Percentiles rank a stretch among this genome's conserved stretches.
phyloP scores from a whole-genome alignment of 2,329 filamentous ascomycete species.

The Pseudogymnoascus sp. region DNA sequence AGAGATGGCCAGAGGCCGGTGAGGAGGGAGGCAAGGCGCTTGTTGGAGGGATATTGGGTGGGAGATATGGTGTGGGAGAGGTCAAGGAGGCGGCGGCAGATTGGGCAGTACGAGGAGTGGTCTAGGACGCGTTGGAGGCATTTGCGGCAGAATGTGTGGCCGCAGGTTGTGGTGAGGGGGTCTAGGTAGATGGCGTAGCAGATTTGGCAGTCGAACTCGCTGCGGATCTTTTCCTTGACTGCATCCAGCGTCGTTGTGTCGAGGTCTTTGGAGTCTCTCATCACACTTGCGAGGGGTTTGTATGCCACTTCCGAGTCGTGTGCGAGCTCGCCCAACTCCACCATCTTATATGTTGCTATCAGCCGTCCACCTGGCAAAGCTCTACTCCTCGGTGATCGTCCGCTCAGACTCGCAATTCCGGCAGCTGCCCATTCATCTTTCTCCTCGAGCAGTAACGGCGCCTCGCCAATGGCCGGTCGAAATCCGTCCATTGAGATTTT shows the following conservation, averaged over 20 bases:
- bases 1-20: constrained; percentile 62
- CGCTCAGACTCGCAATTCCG: constrained; percentile 35
- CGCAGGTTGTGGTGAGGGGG: constrained; percentile 75
- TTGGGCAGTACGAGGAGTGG: constrained; percentile 69
- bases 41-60: constrained; percentile 47
- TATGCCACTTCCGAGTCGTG: constrained; percentile 51
- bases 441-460: constrained; percentile 35
- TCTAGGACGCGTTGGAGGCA: constrained; percentile 72
- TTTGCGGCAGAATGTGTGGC: constrained; percentile 79
- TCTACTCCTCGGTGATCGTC: constrained; percentile 26
- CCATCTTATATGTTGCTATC: constrained; percentile 58
- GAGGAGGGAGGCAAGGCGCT: constrained; percentile 54
- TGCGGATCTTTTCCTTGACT: constrained; percentile 53
- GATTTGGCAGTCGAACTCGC: constrained; percentile 79
- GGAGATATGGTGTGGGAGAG: constrained; percentile 34
- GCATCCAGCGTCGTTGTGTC: constrained; percentile 46
- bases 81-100: constrained; percentile 62
- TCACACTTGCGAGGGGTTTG: constrained; percentile 25
- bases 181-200: constrained; percentile 78
- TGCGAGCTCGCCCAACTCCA: constrained; percentile 50
- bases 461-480: constrained; percentile 20
- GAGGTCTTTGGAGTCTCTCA: constrained; percentile 22
- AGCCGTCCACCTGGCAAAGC: constrained; percentile 51
- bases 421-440: constrained; percentile 36
- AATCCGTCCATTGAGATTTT: constrained; percentile 30